Evolutionary conservation across 441 rosid species (phyloP), one percentile per base, ranked within the genome.

Genomic region (Adansonia madagascariensis): DNA sequence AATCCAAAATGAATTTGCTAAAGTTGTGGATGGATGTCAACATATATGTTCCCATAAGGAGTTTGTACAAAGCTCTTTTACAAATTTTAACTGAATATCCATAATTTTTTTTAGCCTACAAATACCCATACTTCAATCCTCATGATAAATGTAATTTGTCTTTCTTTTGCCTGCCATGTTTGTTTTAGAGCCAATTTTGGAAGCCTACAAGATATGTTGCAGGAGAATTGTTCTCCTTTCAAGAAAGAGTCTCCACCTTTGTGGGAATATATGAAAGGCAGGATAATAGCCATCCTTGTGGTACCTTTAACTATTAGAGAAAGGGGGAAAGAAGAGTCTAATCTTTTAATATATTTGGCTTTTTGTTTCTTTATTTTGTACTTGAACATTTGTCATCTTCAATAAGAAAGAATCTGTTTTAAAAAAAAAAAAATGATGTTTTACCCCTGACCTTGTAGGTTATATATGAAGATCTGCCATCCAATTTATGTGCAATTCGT

Each of bases 391-490:
- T 46, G 52, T 68, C 56, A 68, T 11, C 22, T 68, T 43, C n/a
- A 67, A 66, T 44, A 67, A 20, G 53, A 66, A n/a, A 24, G 50
- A 60, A 66, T 6, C 14, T 62, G 35, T 10, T 61, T 56, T 24
- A 24, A 24, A 27, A 27, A 27, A 22, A 63, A 46, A 24, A 61
- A 20, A 47, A 57, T 55, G 15, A 55, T 15, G 53, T 11, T 39
- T 52, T n/a, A 55, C 8, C 75, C 49, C 73, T 78, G 17, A 67
- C 62, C 72, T 76, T 73, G 50, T 77, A 95, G 98, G 97, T 96
- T 81, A 91, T 94, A 75, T 96, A 96, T 75, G 97, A 96, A 88
- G 98, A 96, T 86, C 98, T 96, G 64, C 99, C 98, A n/a, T 94
- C 99, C 74, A 95, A 95, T 77, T 85, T 94, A 79, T 89, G 95